Base-by-base conservation (phyloP, 1,139 yeast species). In the Spencermartinsiella ligniputridi region DNA sequence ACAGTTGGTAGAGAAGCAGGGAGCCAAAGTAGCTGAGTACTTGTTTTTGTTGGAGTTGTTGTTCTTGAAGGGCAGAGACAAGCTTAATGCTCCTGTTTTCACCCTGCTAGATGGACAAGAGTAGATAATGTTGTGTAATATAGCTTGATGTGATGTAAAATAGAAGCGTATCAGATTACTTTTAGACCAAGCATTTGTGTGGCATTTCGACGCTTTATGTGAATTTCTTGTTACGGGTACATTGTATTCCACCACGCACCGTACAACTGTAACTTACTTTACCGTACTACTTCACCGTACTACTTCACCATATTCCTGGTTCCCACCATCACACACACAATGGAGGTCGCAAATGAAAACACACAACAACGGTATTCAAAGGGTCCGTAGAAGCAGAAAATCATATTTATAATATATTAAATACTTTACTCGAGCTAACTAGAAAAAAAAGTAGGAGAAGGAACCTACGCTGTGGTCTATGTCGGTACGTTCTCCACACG, bases 401-500 rank as follows among this genome's bases (percentile, higher is more conserved):
- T n/a, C n/a, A n/a, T n/a, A n/a, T n/a, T n/a, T n/a, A n/a, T n/a
- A n/a, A n/a, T n/a, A n/a, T n/a, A n/a, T n/a, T n/a, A n/a, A n/a
- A n/a, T n/a, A n/a, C n/a, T n/a, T n/a, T n/a, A n/a, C n/a, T n/a
- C n/a, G n/a, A 54, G 53, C 47, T 38, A 35, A 37, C 34, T 41
- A 64, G 95, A 87, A 49, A 79, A 78, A 55, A 90, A 90, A 63
- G 97, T 92, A 21, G 98, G 98, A 61, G 99, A 94, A 69, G 99
- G 99, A 67, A 94, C 99, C 0, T 94, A 92, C 71, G 99, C 98
- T 38, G 95, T 90, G 47, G 99, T 94, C 2, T 92, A 85, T 60
- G 73, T 92, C 15, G 97, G 96, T 1, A 41, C 2, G 44, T 36
- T 76, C 75, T 47, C 83, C 81, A 15, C 8, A n/a, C 34, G 9